Percentiles rank a stretch among this genome's conserved stretches.
Evolutionary conservation across 2,329 filamentous ascomycete species (phyloP).

Genomic region (Penicillium italicum): DNA sequence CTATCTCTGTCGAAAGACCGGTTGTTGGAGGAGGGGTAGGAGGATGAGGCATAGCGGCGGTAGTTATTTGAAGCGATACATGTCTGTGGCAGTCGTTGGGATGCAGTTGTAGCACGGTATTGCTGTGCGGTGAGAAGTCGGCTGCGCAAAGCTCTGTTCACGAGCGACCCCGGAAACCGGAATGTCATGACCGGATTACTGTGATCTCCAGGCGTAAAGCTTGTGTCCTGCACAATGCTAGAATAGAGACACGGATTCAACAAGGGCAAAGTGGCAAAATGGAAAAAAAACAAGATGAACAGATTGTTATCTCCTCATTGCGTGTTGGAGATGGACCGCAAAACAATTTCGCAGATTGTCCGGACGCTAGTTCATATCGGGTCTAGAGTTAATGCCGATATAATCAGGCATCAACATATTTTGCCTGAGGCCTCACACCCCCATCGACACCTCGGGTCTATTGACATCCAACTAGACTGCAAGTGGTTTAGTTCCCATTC

Average conservation of each 20-base stretch:
- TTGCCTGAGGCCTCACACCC: neutral
- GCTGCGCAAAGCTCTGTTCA: slow-evolving; percentile 24
- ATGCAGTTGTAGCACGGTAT: slow-evolving; percentile 2
- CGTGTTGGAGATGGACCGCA: neutral
- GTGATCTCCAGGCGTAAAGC: neutral
- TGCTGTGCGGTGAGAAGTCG: slow-evolving; percentile 12
- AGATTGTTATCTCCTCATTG: neutral
- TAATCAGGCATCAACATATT: neutral
- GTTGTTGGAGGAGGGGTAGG: neutral
- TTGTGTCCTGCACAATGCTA: slow-evolving; percentile 3
- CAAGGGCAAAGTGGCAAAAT: neutral
- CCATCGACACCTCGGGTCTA: neutral
- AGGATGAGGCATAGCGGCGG: neutral
- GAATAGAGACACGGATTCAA: neutral
- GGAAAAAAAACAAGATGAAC: neutral
- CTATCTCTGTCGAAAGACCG: neutral
- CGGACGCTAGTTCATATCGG: slow-evolving; percentile 6
- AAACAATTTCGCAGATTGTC: slow-evolving; percentile 16
- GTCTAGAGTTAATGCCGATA: slow-evolving; percentile 3
- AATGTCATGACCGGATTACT: slow-evolving; percentile 14
- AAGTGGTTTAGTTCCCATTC: slow-evolving; percentile 8
- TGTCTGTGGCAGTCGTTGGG: neutral
- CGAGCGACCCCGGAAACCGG: slow-evolving; percentile 14
- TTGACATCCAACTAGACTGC: neutral
- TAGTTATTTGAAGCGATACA: neutral